Evolutionary conservation across 306 rosid species (phyloP).

Genomic region (Gastrolobium villosum): DNA sequence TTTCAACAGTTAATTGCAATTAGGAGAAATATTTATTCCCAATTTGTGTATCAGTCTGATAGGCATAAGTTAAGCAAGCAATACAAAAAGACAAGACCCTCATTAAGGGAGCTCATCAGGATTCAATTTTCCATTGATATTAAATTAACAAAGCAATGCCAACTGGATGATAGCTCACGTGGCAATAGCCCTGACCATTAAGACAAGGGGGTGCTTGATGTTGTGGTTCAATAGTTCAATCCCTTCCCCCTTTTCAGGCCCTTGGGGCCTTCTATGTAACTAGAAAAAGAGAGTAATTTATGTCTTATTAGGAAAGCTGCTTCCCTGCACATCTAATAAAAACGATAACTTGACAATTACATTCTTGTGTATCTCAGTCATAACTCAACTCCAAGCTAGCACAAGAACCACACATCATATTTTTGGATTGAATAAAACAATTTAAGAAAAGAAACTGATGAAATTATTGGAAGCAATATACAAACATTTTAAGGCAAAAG

Average conservation of each 20-base stretch:
- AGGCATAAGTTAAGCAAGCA: conserved; percentile 48
- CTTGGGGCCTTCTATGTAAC: not conserved
- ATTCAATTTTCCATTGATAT: conserved; percentile 25
- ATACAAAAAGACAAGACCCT: conserved; percentile 32
- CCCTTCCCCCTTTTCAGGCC: not conserved
- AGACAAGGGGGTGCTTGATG: not conserved
- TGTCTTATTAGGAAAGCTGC: not conserved
- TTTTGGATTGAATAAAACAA: conserved; percentile 11
- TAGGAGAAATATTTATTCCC: too few relatives aligned
- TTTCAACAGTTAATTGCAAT: conserved; percentile 4
- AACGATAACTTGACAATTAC: not conserved
- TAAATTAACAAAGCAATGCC: conserved; percentile 41
- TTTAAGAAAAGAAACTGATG: conserved; percentile 2
- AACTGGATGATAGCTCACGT: not conserved
- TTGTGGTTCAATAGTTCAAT: not conserved
- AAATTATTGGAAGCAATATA: not conserved
- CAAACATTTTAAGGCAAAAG: not conserved
- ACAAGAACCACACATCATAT: not conserved
- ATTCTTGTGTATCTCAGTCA: not conserved
- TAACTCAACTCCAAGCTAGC: conserved; percentile 6
- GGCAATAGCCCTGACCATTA: not conserved
- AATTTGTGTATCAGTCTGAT: conserved; percentile 50
- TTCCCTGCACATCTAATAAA: not conserved
- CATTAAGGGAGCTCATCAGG: conserved; percentile 11
- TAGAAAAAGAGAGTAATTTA: not conserved